Base-by-base conservation (phyloP, 768 basidiomycete genomes). In the Podaxis pistillaris region DNA sequence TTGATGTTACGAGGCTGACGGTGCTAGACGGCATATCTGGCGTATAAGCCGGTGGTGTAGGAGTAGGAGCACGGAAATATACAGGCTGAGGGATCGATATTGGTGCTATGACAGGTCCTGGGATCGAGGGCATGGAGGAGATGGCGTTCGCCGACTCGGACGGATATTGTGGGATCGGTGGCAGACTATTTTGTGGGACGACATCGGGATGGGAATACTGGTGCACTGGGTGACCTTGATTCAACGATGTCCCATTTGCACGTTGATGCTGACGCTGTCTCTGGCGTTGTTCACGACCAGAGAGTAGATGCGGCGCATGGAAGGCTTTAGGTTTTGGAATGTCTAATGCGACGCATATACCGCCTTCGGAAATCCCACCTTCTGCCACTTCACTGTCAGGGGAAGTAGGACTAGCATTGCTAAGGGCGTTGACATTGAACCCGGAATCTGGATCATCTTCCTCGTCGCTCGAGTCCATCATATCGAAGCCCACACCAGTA, bases 401-500 rank as follows among this genome's bases (percentile, higher is more conserved):
- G 7, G 33, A 22, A 37, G 13, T 52, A 24, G 49, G 40, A 15
- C 22, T 24, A 4, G 44, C n/a, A 19, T 50, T 50, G 7, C 22
- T 28, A 15, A 33, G 57, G 26, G 36, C 8, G 9, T 15, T 49
- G 49, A 53, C 9, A 30, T 47, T 22, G 24, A 40, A 6, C 1
- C 24, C 24, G 15, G 38, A 51, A 17, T 53, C 61, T 12, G 24
- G 12, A 17, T 40, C 33, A 40, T 38, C 33, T 37, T 62, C 61
- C 54, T 62, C 61, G 33, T 62, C 61, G 22, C 61, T 62, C 46
- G 36, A 62, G 40, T 62, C 61, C 47, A 56, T 62, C 15, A 60
- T 53, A 17, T 65, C 64, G 7, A 56, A 55, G 13, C 56, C 59
- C 9, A 57, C 54, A 19, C 52, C 62, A 44, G 60, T 60, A 24